Evolutionary conservation across 331 rosid genomes (phyloP), one percentile per base, ranked within the genome.

Genomic region (Acacia pycnantha): DNA sequence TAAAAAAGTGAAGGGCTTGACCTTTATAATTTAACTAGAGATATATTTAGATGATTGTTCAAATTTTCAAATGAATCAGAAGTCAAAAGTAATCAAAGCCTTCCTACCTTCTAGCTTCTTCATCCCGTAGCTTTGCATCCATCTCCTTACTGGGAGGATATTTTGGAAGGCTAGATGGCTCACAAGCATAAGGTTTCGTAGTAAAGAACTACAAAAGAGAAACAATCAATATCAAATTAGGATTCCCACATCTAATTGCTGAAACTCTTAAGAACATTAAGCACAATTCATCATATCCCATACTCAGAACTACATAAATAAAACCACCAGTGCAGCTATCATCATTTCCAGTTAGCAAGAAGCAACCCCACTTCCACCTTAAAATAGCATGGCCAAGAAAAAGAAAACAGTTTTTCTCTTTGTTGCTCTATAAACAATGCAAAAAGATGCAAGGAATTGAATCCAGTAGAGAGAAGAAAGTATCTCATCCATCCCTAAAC

Each of bases 101-200:
- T 61, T 82, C 11, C 81, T 15, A 96, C 99, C 98, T 96, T 93
- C 97, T 93, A 81, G 94, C 95, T 91, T 93, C 97, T 88, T 93
- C 99, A 44, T 96, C 99, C 19, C 98, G 92, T 80, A 92, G 84
- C 86, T 93, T 96, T 43, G 99, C 99, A 82, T 95, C 99, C 96
- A 95, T 96, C 92, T 96, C 99, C 86, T 96, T 96, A 86, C 97
- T 91, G 79, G 99, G 99, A 82, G 99, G 99, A 90, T 96, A 96
- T 86, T 91, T 96, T 31, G 99, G 99, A 78, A 96, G 97, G 88
- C 97, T 96, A 26, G 99, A 90, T 41, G 99, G 99, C 11, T 96
- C 99, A 87, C 99, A 96, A 31, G 99, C 98, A 82, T 93, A 91
- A 18, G 98, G 98, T 83, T 89, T 88, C 67, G 97, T 91, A 12